Conservation (phyloP, 1,139 yeast genomes). For the Yamadazyma mexicana region DNA sequence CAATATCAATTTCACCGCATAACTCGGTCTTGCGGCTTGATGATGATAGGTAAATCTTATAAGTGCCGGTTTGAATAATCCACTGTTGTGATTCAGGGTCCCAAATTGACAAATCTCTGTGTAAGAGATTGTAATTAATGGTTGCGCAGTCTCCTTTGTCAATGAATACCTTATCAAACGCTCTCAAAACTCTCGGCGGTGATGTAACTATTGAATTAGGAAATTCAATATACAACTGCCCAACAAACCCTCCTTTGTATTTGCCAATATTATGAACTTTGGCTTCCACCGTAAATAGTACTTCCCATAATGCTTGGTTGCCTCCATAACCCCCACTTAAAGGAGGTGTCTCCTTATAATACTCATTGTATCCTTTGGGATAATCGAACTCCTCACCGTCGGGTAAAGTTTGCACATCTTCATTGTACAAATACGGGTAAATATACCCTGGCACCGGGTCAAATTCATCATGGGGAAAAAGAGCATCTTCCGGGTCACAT, state of each 20-base stretch:
- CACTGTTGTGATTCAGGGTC: conserved; percentile 59
- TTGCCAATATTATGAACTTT: conserved; percentile 53
- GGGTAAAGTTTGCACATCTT: conserved; percentile 41
- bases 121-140: conserved; percentile 47
- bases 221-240: conserved; percentile 57
- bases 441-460: conserved; percentile 54
- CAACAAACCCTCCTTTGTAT: conserved; percentile 51
- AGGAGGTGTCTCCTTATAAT: conserved; percentile 38
- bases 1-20: conserved; percentile 47
- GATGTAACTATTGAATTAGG: conserved; percentile 45
- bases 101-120: conserved; percentile 63
- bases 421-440: conserved; percentile 52
- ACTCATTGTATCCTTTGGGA: conserved; percentile 52
- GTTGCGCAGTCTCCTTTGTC: conserved; percentile 41
- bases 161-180: conserved; percentile 57
- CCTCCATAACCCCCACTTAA: conserved; percentile 59
- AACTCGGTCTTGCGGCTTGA: conserved; percentile 55
- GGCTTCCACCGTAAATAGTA: conserved; percentile 49
- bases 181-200: conserved; percentile 56
- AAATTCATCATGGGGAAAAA: conserved; percentile 56
- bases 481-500: conserved; percentile 57
- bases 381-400: conserved; percentile 45
- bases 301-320: conserved; percentile 45
- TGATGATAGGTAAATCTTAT: conserved; percentile 52
- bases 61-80: conserved; percentile 60